A percentile compares a stretch with the other conserved stretches of the same genome.
Evolutionary conservation across 23 red algal species (phyloP).

Genomic region (Chondrus crispus): DNA sequence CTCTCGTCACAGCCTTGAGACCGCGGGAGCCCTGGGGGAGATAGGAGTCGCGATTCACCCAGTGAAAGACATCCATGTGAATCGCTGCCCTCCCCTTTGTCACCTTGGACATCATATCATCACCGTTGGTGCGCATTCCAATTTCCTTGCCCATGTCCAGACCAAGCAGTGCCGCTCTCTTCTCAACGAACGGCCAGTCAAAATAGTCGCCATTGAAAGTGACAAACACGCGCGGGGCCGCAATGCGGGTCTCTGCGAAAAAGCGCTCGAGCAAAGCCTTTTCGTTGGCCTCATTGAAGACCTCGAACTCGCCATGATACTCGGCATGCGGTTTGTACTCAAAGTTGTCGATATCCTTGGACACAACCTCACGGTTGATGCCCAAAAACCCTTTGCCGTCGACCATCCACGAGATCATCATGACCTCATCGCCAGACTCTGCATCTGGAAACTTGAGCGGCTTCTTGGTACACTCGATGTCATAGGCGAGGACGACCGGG

Average conservation of each 20-base stretch:
- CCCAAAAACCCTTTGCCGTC: slow-evolving; percentile 95
- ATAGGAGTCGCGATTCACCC: slow-evolving; percentile 99
- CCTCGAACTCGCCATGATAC: slow-evolving; percentile 76
- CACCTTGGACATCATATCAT: slow-evolving; percentile 22
- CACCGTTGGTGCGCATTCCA: slow-evolving; percentile 44
- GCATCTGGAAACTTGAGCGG: slow-evolving; percentile 98
- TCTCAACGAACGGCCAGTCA: slow-evolving; percentile 94
- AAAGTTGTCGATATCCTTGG: slow-evolving; percentile 89
- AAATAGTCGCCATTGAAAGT: slow-evolving; percentile 99
- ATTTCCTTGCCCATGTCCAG: slow-evolving; percentile 82
- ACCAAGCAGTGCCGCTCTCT: slow-evolving; percentile 65
- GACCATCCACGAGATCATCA: slow-evolving; percentile 99
- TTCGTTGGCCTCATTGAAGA: slow-evolving; percentile 94
- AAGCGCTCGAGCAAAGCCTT: slow-evolving; percentile 80
- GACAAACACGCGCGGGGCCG: slow-evolving; percentile 85
- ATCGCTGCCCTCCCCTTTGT: slow-evolving; percentile 71
- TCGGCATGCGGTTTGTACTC: slow-evolving; percentile 71
- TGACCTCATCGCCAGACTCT: slow-evolving; percentile 77
- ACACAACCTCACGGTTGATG: slow-evolving; percentile 88
- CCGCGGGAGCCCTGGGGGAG: slow-evolving; percentile 97
- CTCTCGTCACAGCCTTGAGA: slow-evolving; percentile 90
- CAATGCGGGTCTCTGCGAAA: slow-evolving; percentile 61
- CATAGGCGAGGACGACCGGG: slow-evolving; percentile 88
- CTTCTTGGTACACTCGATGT: slow-evolving; percentile 98
- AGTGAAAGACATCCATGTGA: slow-evolving; percentile 98